Conservation (phyloP, 148 eudicot species). For the Rhododendron simsii region DNA sequence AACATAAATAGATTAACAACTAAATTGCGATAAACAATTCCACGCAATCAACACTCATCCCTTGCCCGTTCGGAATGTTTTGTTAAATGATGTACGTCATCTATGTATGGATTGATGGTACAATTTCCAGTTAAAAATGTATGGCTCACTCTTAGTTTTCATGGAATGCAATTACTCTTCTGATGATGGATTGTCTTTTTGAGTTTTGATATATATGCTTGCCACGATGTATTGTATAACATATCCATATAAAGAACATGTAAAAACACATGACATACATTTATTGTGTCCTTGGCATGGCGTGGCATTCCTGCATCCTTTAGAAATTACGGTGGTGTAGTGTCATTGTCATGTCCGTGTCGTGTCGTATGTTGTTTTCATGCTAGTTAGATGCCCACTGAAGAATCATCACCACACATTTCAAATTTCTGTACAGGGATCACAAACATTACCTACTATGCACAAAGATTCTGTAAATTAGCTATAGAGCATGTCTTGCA, state of each 20-base stretch:
- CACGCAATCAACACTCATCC: not conserved
- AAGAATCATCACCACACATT: not conserved
- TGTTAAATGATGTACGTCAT: not conserved
- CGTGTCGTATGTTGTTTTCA: not conserved
- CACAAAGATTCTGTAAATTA: not conserved
- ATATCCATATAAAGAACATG: not conserved
- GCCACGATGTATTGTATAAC: not conserved
- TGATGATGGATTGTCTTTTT: not conserved
- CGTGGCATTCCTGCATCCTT: not conserved
- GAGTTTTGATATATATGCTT: not conserved
- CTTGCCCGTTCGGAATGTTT: not conserved
- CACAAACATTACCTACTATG: not conserved
- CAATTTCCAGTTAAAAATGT: not conserved
- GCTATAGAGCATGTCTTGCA: not conserved
- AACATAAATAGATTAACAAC: not conserved
- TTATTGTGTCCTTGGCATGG: not conserved
- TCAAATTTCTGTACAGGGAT: not conserved
- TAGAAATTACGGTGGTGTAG: not conserved
- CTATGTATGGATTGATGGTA: not conserved
- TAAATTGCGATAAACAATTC: not conserved
- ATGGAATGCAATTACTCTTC: not conserved
- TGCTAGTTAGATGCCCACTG: not conserved
- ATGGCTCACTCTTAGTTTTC: not conserved
- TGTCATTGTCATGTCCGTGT: not conserved
- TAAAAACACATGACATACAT: not conserved